Evolutionary conservation across 2,329 filamentous ascomycete genomes (phyloP).

Genomic region (Tolypocladium paradoxum): DNA sequence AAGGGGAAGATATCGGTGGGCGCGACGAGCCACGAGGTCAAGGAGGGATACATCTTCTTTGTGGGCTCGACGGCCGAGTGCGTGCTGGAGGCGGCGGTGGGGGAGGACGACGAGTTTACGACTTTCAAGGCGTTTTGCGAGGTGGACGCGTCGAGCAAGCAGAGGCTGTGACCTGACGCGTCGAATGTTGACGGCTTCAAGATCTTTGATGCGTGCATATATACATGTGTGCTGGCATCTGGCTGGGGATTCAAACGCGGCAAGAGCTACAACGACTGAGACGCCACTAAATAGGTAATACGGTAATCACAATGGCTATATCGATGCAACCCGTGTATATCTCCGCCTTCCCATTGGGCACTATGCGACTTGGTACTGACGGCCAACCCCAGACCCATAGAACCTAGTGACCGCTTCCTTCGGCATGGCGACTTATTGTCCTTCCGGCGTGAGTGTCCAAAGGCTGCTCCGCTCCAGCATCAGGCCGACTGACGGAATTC

Average conservation of each 20-base stretch:
- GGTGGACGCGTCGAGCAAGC: constrained; percentile 39
- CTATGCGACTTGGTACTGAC: too few species aligned
- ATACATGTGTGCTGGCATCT: neutral
- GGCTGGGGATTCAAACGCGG: too few species aligned
- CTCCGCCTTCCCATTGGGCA: too few species aligned
- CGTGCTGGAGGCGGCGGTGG: constrained; percentile 58
- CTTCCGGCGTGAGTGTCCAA: too few species aligned
- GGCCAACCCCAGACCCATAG: too few species aligned
- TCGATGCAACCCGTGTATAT: too few species aligned
- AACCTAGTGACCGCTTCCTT: too few species aligned
- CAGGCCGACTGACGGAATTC: too few species aligned
- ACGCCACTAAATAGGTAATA: too few species aligned
- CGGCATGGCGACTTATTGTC: neutral
- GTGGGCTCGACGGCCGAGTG: constrained; percentile 82
- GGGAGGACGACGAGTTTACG: constrained; percentile 59
- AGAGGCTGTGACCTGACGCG: constrained; percentile 14
- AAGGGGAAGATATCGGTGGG: constrained; percentile 78
- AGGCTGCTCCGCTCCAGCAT: too few species aligned
- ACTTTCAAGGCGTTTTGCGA: constrained; percentile 95
- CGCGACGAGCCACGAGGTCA: constrained; percentile 63
- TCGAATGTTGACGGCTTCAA: neutral
- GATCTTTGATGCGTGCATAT: neutral
- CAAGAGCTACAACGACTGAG: too few species aligned
- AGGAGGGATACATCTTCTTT: constrained; percentile 67
- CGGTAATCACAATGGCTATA: too few species aligned